Evolutionary conservation across 176 grass and related monocot genomes (phyloP).

Genomic region (Aegilops speltoides): DNA sequence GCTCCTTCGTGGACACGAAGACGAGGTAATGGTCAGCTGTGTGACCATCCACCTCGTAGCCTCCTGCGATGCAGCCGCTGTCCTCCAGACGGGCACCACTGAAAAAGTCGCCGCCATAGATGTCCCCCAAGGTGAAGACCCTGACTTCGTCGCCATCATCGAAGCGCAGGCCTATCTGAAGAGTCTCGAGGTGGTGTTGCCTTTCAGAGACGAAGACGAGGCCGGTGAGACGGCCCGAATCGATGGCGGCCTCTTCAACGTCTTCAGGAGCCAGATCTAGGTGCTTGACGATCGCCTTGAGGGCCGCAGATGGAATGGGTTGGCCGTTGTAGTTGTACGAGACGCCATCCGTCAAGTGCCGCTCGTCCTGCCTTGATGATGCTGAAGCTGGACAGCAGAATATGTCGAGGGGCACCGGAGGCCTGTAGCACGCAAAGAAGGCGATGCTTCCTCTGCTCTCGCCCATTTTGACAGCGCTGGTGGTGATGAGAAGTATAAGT

Average conservation of each 20-base stretch:
- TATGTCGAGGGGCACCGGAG: constrained; percentile 34
- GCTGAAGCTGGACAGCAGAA: constrained; percentile 26
- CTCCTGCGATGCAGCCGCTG: constrained; percentile 37
- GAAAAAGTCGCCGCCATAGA: constrained; percentile 24
- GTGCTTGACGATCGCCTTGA: neutral
- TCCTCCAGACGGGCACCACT: constrained; percentile 35
- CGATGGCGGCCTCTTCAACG: neutral
- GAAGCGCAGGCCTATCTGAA: constrained; percentile 27
- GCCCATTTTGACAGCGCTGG: neutral
- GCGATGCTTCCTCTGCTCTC: constrained; percentile 48
- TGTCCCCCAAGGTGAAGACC: constrained; percentile 19
- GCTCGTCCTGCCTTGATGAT: neutral
- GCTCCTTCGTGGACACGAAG: constrained; percentile 46
- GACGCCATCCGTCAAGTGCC: constrained; percentile 23
- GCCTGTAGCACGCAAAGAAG: constrained; percentile 40
- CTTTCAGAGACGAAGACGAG: constrained; percentile 54
- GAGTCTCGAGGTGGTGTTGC: constrained; percentile 29
- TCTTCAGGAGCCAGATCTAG: neutral
- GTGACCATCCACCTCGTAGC: neutral
- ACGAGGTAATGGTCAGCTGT: constrained; percentile 13
- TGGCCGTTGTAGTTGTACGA: constrained; percentile 46
- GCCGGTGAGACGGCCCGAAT: constrained; percentile 6
- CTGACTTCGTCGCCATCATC: neutral
- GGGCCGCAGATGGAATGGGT: neutral
- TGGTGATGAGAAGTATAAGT: neutral